Conservation (phyloP, 2,329 filamentous ascomycete species). For the Alternaria triticina region DNA sequence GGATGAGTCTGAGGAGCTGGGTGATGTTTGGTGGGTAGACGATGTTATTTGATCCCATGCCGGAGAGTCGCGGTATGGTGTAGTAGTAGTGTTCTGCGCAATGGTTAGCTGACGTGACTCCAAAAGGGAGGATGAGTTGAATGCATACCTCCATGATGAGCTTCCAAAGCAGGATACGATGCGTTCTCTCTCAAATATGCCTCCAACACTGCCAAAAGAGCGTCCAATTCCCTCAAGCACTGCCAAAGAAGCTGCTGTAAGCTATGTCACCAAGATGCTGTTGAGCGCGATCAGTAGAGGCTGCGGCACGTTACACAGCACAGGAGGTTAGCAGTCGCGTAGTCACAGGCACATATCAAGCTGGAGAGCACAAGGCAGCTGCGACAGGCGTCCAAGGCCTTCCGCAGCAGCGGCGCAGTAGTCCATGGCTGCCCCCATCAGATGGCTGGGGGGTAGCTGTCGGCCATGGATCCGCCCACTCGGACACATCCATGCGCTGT, state of each 20-base stretch:
- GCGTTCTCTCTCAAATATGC: background rate
- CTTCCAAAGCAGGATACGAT: background rate
- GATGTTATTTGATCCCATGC: background rate
- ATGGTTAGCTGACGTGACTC: background rate
- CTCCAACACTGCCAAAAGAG: background rate
- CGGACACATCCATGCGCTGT: slow-evolving; percentile 1
- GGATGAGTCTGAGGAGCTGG: background rate
- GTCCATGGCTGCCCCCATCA: slow-evolving; percentile 4
- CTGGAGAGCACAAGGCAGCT: slow-evolving; percentile 5
- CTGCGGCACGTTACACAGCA: slow-evolving; percentile 7
- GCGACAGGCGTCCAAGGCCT: slow-evolving; percentile 8
- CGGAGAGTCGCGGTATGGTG: background rate
- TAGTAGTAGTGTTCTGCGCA: slow-evolving; percentile 4
- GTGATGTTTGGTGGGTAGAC: background rate
- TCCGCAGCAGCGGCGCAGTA: slow-evolving; percentile 3
- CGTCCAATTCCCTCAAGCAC: background rate
- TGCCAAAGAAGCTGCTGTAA: background rate
- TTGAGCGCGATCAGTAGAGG: slow-evolving; percentile 1
- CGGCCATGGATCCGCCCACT: background rate
- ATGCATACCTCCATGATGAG: slow-evolving; percentile 10
- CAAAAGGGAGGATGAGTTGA: background rate
- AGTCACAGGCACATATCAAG: slow-evolving; percentile 5
- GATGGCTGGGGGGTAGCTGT: slow-evolving; percentile 10
- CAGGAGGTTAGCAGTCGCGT: slow-evolving; percentile 5
- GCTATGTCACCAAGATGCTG: background rate